A percentile compares a stretch with the other conserved stretches of the same genome.
Evolutionary conservation across 2,329 filamentous ascomycete genomes (phyloP).

Genomic region (Neonectria coccinea): DNA sequence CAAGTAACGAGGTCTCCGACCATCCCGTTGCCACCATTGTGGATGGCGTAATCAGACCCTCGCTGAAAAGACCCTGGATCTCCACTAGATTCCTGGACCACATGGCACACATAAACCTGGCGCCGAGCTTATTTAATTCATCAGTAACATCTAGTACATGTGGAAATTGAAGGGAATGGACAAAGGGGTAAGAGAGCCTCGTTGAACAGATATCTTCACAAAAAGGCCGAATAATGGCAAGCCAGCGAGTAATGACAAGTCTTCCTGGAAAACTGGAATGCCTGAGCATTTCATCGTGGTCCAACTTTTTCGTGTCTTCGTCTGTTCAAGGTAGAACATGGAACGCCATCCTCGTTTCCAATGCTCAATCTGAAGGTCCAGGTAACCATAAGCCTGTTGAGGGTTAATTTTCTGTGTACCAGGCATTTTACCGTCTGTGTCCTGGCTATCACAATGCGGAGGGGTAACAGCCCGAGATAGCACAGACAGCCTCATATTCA

Average conservation of each 20-base stretch:
- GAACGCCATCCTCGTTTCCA: neutral
- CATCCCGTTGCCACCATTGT: neutral
- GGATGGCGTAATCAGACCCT: neutral
- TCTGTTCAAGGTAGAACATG: conserved; percentile 1
- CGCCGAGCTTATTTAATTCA: neutral
- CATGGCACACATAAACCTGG: fast-evolving
- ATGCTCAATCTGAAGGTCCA: neutral
- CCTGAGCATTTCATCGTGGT: neutral
- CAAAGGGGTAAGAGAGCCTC: neutral
- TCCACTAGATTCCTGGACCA: fast-evolving
- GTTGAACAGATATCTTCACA: neutral
- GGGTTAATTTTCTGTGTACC: neutral
- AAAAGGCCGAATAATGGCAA: neutral
- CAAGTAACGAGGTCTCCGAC: conserved; percentile 3
- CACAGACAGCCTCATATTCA: conserved; percentile 3
- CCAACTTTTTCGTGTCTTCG: neutral
- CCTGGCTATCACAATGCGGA: neutral
- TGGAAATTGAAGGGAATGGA: conserved; percentile 15
- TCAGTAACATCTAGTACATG: neutral
- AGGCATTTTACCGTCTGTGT: neutral
- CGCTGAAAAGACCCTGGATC: neutral
- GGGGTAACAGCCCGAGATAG: neutral
- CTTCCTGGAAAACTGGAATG: fast-evolving
- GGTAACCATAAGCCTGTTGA: neutral
- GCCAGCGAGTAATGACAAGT: neutral